A percentile compares a stretch with the other conserved stretches of the same genome.
Conservation (phyloP, 495 filamentous ascomycete species). For the Aspergillus steynii region DNA sequence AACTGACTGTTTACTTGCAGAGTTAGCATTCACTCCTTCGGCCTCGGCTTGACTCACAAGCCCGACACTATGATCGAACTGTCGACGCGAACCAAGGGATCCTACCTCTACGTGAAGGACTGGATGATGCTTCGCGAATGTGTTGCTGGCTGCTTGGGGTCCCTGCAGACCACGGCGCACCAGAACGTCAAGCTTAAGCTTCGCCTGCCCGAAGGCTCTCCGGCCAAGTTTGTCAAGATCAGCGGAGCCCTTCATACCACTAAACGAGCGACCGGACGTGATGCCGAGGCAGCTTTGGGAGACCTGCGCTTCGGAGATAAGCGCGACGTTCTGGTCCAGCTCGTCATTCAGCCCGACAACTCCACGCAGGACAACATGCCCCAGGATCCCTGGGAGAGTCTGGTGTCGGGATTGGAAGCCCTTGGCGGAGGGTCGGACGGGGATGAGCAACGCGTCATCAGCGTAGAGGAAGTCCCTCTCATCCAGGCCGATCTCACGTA, state of each 20-base stretch:
- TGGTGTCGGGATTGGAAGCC: slow-evolving; percentile 93
- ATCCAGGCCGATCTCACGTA: slow-evolving; percentile 95
- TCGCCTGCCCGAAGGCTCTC: slow-evolving; percentile 90
- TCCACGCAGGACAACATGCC: slow-evolving; percentile 82
- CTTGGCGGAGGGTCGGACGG: slow-evolving; percentile 87
- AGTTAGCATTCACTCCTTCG: slow-evolving; percentile 95
- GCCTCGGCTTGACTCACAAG: slow-evolving; percentile 94
- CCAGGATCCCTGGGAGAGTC: slow-evolving; percentile 94
- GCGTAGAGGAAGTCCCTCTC: slow-evolving; percentile 92
- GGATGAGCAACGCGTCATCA: slow-evolving; percentile 79
- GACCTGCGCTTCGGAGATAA: slow-evolving; percentile 97
- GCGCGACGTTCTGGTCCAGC: slow-evolving; percentile 92
- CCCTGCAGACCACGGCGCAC: slow-evolving; percentile 95
- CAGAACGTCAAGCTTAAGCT: slow-evolving; percentile 98
- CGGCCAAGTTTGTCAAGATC: slow-evolving; percentile 98
- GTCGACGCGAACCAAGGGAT: slow-evolving; percentile 92
- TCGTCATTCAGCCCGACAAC: slow-evolving; percentile 89
- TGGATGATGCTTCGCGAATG: slow-evolving; percentile 99
- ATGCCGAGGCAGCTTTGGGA: slow-evolving; percentile 90
- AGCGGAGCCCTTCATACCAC: slow-evolving; percentile 96
- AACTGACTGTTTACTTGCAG: slow-evolving; percentile 46
- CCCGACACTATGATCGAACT: slow-evolving; percentile 98
- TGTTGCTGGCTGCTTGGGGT: slow-evolving; percentile 88
- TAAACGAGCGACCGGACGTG: slow-evolving; percentile 93
- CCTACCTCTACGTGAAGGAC: slow-evolving; percentile 97